Conservation (phyloP, 371 early-diverging fungal genomes). For the Funneliformis caledonium region DNA sequence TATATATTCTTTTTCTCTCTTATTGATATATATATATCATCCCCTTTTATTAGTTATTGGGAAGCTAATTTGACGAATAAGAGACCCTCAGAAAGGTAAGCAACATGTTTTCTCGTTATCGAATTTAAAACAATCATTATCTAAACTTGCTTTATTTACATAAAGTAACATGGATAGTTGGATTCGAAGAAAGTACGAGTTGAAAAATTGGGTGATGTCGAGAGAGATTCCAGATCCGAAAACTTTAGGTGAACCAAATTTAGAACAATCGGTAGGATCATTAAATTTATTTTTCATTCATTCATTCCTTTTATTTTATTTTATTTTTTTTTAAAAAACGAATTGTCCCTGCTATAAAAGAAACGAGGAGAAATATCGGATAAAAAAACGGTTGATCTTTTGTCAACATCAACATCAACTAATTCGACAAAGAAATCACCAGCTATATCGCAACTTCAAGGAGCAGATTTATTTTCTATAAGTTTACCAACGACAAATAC, state of each 20-base stretch:
- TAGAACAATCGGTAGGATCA: not conserved
- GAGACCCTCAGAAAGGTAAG: constrained; percentile 2
- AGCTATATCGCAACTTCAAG: constrained; percentile 6
- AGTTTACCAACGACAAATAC: not conserved
- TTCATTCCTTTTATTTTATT: too few relatives aligned
- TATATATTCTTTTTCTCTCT: not conserved
- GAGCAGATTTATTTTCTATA: constrained; percentile 30
- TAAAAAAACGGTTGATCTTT: not conserved
- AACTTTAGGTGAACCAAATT: not conserved
- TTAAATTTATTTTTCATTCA: too few relatives aligned
- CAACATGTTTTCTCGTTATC: too few relatives aligned
- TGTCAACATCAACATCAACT: constrained; percentile 2
- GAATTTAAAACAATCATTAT: not conserved
- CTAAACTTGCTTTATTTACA: not conserved
- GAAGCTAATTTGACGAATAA: constrained; percentile 51
- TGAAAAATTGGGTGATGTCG: constrained; percentile 51
- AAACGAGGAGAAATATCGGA: too few relatives aligned
- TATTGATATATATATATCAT: not conserved
- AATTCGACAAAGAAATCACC: not conserved
- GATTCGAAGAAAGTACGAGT: constrained; percentile 86
- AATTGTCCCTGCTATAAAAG: not conserved
- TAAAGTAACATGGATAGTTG: constrained; percentile 74
- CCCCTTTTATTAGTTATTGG: constrained; percentile 57
- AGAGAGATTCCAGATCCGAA: constrained; percentile 21
- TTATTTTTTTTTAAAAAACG: too few relatives aligned